phyloP scores from a whole-genome alignment of 2,329 filamentous ascomycete genomes.

The Curvularia spicifera region DNA sequence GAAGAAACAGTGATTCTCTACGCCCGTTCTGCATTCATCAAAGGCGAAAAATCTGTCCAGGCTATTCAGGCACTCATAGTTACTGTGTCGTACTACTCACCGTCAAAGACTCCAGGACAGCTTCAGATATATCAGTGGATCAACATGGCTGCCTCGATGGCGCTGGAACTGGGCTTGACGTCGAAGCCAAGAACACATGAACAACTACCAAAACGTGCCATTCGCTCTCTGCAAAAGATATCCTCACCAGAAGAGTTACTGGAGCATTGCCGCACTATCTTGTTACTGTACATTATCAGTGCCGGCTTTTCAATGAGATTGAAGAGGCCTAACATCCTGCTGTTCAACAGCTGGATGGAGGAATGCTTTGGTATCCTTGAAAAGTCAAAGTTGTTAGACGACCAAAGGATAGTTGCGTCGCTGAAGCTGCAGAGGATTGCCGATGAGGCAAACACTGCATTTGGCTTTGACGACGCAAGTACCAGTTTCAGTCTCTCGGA shows the following conservation, averaged over 20 bases:
- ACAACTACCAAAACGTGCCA: conserved; percentile 45
- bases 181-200: conserved; percentile 48
- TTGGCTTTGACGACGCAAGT: conserved; percentile 48
- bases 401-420: conserved; percentile 40
- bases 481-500: conserved; percentile 48
- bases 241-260: conserved; percentile 45
- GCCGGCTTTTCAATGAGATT: conserved; percentile 45
- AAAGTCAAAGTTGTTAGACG: conserved; percentile 41
- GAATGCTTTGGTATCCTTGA: conserved; percentile 41
- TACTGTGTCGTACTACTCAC: conserved; percentile 45
- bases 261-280: conserved; percentile 45
- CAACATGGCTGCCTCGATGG: conserved; percentile 48
- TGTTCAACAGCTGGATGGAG: conserved; percentile 49
- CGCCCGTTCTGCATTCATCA: conserved; percentile 43
- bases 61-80: conserved; percentile 46
- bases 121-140: conserved; percentile 46
- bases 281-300: conserved; percentile 42
- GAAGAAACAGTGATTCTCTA: conserved; percentile 45
- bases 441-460: conserved; percentile 47
- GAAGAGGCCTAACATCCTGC: conserved; percentile 43
- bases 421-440: conserved; percentile 46
- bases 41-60: conserved; percentile 48
- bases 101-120: conserved; percentile 40
- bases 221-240: conserved; percentile 42
- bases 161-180: conserved; percentile 45